These are phyloP conservation scores for Plantago rigida DNA, from an alignment of 305 asterid species.

Conservation along the genomic window DNA sequence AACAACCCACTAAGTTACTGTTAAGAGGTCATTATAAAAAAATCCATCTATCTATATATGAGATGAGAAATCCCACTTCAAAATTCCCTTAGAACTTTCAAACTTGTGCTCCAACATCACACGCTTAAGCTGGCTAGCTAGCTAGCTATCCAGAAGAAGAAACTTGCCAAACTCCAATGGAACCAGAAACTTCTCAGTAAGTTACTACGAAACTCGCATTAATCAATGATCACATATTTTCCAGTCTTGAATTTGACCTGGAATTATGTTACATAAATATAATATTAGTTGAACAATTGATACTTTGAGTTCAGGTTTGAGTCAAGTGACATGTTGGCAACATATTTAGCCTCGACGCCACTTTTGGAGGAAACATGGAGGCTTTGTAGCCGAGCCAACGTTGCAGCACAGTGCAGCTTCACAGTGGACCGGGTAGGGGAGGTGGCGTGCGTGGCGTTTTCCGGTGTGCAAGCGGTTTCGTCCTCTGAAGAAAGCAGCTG, in stretches of 20 bases:
- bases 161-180: constrained; percentile 19
- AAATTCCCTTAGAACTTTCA: background rate
- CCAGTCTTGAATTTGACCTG: no score
- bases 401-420: constrained; percentile 28
- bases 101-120: constrained; percentile 1
- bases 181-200: constrained; percentile 22
- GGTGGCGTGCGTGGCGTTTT: constrained; percentile 47
- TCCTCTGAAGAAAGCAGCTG: constrained; percentile 27
- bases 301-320: constrained; percentile 39
- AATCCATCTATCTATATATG: background rate
- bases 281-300: no score
- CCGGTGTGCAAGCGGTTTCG: constrained; percentile 37
- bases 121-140: background rate
- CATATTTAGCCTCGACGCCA: constrained; percentile 53
- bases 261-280: no score
- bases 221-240: background rate
- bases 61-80: background rate
- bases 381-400: constrained; percentile 37
- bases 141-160: background rate
- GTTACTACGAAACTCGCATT: background rate
- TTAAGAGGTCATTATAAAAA: background rate
- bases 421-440: constrained; percentile 31
- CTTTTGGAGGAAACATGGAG: constrained; percentile 55
- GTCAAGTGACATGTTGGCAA: constrained; percentile 59
- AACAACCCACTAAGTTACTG: background rate